Evolutionary conservation across 1,284 basidiomycete species (phyloP).

Genomic region (Rhodotorula sp.): DNA sequence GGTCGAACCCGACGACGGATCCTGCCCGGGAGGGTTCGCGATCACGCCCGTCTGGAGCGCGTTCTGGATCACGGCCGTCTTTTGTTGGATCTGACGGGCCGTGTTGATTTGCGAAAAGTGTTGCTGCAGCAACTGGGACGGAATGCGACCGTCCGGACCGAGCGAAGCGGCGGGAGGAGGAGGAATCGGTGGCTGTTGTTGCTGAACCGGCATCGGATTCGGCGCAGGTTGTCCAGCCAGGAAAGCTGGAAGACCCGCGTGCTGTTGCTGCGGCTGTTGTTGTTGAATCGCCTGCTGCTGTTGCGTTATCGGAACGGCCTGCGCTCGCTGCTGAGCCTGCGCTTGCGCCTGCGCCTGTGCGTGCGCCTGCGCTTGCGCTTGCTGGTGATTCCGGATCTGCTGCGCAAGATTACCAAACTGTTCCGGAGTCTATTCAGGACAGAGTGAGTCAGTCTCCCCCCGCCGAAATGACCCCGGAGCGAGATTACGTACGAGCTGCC

Average conservation of each 20-base stretch:
- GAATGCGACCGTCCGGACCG: constrained; percentile 19
- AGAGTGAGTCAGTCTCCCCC: background rate
- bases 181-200: background rate
- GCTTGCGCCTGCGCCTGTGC: constrained; percentile 12
- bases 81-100: constrained; percentile 12
- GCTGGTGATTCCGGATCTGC: constrained; percentile 27
- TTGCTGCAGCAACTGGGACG: constrained; percentile 21
- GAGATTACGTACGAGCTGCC: constrained; percentile 22
- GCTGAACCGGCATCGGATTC: background rate
- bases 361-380: constrained; percentile 20
- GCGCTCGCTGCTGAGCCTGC: background rate
- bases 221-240: background rate
- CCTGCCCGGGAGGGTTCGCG: background rate
- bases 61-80: constrained; percentile 9
- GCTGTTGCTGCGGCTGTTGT: background rate
- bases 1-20: background rate
- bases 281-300: constrained; percentile 16
- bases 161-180: background rate
- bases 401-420: constrained; percentile 24
- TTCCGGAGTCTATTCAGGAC: constrained; percentile 12
- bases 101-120: constrained; percentile 23
- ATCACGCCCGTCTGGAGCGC: constrained; percentile 27
- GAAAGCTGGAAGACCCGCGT: background rate
- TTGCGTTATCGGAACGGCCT: constrained; percentile 4
- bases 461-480: background rate